A percentile compares a stretch with the other conserved stretches of the same genome.
phyloP scores from a whole-genome alignment of 179 eudicot genomes.

The Pouteria campechiana region DNA sequence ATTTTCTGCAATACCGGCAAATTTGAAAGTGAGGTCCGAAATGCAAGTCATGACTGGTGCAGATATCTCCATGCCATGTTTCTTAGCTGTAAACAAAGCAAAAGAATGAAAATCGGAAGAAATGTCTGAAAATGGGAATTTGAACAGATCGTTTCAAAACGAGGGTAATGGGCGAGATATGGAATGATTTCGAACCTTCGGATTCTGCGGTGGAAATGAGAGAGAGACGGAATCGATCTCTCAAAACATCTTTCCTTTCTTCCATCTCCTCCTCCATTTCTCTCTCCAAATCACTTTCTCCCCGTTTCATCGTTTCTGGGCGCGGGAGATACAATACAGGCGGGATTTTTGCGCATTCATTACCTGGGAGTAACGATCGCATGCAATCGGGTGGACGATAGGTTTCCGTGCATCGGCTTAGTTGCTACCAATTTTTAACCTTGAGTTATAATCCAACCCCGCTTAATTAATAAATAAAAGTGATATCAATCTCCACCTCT shows the following conservation, averaged over 20 bases:
- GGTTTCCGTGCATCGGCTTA: too few relatives aligned
- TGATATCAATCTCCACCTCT: too few relatives aligned
- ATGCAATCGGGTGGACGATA: too few relatives aligned
- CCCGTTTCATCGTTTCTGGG: conserved; percentile 2
- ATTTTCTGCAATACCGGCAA: conserved; percentile 37
- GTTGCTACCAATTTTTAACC: too few relatives aligned
- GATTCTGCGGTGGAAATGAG: conserved; percentile 59
- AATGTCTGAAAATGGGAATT: neutral
- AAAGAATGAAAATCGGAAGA: neutral
- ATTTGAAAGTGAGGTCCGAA: conserved; percentile 89
- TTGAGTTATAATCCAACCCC: too few relatives aligned
- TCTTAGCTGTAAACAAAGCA: conserved; percentile 35
- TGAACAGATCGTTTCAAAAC: too few relatives aligned
- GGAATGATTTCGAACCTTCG: conserved; percentile 41
- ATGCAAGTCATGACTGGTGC: conserved; percentile 64
- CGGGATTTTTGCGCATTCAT: too few relatives aligned
- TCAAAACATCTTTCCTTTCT: conserved; percentile 31
- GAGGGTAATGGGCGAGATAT: neutral
- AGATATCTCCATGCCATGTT: conserved; percentile 54
- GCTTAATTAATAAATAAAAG: too few relatives aligned
- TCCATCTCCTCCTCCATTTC: conserved; percentile 28
- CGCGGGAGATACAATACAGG: too few relatives aligned
- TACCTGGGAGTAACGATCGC: too few relatives aligned
- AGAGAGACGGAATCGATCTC: conserved; percentile 74
- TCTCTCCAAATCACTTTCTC: conserved; percentile 41